phyloP scores from a whole-genome alignment of 139 green algal species.

The Coelastrella sp. region DNA sequence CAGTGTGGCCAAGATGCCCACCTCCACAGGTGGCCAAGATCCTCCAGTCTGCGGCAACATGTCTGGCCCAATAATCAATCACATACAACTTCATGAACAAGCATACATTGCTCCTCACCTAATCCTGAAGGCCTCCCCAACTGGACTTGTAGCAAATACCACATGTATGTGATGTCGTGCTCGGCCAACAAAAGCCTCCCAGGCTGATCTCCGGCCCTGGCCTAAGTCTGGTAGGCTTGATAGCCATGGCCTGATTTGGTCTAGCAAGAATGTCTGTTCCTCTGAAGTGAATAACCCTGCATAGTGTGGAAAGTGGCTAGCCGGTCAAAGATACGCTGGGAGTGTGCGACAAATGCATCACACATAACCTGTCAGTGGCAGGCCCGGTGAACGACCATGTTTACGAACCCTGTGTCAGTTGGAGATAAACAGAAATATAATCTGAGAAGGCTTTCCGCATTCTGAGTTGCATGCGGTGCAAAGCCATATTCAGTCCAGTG shows the following conservation, averaged over 20 bases:
- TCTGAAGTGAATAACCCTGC: constrained; percentile 41
- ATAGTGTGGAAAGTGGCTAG: not conserved
- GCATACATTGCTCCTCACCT: constrained; percentile 43
- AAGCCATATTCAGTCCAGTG: too few relatives aligned
- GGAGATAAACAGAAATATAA: too few relatives aligned
- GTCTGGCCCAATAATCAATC: too few relatives aligned
- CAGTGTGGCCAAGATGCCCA: too few relatives aligned
- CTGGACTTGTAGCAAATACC: constrained; percentile 86
- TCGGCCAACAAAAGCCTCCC: constrained; percentile 81
- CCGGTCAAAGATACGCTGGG: not conserved
- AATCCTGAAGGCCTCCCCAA: constrained; percentile 82
- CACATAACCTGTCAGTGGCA: too few relatives aligned
- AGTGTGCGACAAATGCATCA: not conserved
- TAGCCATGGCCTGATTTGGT: constrained; percentile 48
- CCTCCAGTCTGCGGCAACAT: too few relatives aligned
- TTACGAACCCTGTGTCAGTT: too few relatives aligned
- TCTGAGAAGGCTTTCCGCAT: too few relatives aligned
- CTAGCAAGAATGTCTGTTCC: constrained; percentile 46
- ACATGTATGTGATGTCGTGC: constrained; percentile 85
- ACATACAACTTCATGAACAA: not conserved
- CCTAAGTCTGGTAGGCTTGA: constrained; percentile 40
- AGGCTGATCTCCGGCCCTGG: constrained; percentile 84
- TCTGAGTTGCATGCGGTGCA: too few relatives aligned
- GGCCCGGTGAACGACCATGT: too few relatives aligned
- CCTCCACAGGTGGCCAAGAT: too few relatives aligned